phyloP scores from a whole-genome alignment of 345 rosid species.

The Citrus australasica region DNA sequence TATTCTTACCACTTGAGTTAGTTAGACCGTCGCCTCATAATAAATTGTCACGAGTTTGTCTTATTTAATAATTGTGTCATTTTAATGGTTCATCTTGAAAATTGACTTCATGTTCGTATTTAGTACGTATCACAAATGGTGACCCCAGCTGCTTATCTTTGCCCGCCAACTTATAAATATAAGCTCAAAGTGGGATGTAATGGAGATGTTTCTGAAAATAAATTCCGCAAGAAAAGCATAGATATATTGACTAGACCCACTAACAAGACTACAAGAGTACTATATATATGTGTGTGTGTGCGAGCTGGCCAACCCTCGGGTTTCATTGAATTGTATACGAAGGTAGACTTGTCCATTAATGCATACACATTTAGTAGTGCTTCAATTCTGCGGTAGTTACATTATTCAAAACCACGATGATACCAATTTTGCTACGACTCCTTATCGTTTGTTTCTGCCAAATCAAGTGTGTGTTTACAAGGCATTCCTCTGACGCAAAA shows the following conservation, averaged over 20 bases:
- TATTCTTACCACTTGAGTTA: too few relatives aligned
- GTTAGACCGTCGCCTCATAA: too few relatives aligned
- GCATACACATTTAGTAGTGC: background rate
- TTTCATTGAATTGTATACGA: background rate
- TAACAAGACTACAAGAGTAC: background rate
- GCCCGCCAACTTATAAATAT: background rate
- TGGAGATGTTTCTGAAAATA: background rate
- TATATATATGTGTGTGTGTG: too few relatives aligned
- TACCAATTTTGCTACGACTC: background rate
- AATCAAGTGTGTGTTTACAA: background rate
- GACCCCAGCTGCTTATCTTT: background rate
- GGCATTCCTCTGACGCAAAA: background rate
- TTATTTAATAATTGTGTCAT: too few relatives aligned
- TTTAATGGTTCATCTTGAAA: too few relatives aligned
- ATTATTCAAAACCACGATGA: background rate
- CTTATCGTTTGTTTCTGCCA: background rate
- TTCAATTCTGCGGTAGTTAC: background rate
- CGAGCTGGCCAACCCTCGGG: background rate
- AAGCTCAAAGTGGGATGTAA: conserved; percentile 5
- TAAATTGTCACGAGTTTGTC: too few relatives aligned
- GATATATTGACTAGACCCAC: background rate
- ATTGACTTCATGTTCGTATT: too few relatives aligned
- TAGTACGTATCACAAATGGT: background rate
- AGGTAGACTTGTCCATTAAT: background rate
- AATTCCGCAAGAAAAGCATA: background rate